Conservation (phyloP, 169 alveolate genomes). For the Cystoisospora suis region DNA sequence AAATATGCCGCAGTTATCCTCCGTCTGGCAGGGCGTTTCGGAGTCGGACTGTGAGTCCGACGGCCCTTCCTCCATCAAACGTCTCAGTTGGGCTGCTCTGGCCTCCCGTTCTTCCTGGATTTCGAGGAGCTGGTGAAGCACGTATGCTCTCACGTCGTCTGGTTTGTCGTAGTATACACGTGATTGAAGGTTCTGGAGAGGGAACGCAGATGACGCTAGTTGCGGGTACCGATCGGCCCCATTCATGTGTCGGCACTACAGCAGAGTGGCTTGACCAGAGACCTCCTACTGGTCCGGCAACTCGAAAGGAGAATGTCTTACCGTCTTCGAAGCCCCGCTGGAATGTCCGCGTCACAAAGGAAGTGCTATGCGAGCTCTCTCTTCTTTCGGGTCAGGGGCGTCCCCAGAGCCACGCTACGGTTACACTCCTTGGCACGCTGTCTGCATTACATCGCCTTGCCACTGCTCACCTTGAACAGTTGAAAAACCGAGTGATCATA, state of each 20-base stretch:
- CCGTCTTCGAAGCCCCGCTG: no score
- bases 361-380: no score
- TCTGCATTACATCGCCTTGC: no score
- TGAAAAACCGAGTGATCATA: not conserved
- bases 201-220: not conserved
- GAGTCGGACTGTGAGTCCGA: not conserved
- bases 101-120: not conserved
- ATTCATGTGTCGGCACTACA: no score
- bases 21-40: not conserved
- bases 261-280: no score
- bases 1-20: not conserved
- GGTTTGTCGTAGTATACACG: slow-evolving; percentile 9
- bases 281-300: no score
- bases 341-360: no score
- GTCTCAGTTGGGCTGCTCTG: not conserved
- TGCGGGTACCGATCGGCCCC: no score
- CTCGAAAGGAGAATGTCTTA: no score
- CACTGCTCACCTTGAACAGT: slow-evolving; percentile 29
- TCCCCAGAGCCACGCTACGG: no score
- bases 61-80: not conserved
- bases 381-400: no score
- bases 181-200: not conserved
- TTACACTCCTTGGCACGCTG: no score
- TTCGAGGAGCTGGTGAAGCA: not conserved
- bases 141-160: not conserved